Evolutionary conservation across 805 yeast genomes (phyloP).

Genomic region (Barnettozyma wickerhamii): DNA sequence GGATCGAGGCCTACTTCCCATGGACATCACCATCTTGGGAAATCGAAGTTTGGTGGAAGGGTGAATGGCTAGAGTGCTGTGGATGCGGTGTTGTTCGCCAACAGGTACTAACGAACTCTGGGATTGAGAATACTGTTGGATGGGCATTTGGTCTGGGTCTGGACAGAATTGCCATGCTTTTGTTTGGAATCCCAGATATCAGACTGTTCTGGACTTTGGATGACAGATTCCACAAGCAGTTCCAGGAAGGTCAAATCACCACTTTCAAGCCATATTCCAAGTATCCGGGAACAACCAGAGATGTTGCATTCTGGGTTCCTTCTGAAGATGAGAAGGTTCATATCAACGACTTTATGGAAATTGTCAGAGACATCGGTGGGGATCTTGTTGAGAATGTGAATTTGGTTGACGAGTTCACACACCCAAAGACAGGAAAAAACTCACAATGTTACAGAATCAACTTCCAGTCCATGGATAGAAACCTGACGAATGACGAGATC

Average conservation of each 20-base stretch:
- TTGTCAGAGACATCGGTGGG: slow-evolving; percentile 79
- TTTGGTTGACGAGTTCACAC: slow-evolving; percentile 75
- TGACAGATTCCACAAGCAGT: slow-evolving; percentile 71
- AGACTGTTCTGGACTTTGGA: slow-evolving; percentile 89
- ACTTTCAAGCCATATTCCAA: slow-evolving; percentile 86
- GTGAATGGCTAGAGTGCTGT: slow-evolving; percentile 95
- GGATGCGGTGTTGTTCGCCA: slow-evolving; percentile 92
- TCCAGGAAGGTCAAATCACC: slow-evolving; percentile 56
- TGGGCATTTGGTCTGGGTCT: slow-evolving; percentile 99
- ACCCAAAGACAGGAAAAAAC: slow-evolving; percentile 72
- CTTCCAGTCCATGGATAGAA: slow-evolving; percentile 95
- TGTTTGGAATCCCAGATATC: slow-evolving; percentile 94
- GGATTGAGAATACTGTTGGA: slow-evolving; percentile 63
- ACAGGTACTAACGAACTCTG: slow-evolving; percentile 71
- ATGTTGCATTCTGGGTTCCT: slow-evolving; percentile 89
- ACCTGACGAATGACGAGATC: slow-evolving; percentile 79
- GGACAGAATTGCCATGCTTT: slow-evolving; percentile 92
- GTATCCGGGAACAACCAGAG: slow-evolving; percentile 83
- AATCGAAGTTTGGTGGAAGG: slow-evolving; percentile 98
- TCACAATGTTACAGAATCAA: slow-evolving; percentile 87
- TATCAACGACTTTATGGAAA: slow-evolving; percentile 90
- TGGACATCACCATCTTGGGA: slow-evolving; percentile 99
- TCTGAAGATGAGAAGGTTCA: slow-evolving; percentile 40
- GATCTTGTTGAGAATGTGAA: slow-evolving; percentile 85
- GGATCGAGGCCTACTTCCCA: slow-evolving; percentile 96